phyloP scores from a whole-genome alignment of 2,329 filamentous ascomycete species.

The Dactylellina haptotyla region DNA sequence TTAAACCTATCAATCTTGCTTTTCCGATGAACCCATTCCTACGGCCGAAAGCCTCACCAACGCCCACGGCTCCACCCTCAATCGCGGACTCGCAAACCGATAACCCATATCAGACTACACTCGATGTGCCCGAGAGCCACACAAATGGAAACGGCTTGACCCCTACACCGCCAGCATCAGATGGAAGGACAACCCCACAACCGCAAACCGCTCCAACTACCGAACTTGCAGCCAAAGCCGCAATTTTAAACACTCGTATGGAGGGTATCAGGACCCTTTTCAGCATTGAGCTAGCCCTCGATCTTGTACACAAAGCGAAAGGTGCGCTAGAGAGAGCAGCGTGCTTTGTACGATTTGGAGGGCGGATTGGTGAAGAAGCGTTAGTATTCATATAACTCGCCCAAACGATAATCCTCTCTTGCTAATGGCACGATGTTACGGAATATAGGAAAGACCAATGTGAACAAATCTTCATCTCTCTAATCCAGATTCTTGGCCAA shows the following conservation, averaged over 20 bases:
- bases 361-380: constrained; percentile 82
- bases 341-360: constrained; percentile 81
- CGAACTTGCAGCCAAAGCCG: constrained; percentile 95
- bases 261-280: constrained; percentile 96
- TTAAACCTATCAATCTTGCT: constrained; percentile 41
- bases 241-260: constrained; percentile 91
- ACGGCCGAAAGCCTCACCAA: constrained; percentile 56
- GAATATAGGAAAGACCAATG: constrained; percentile 74
- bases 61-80: constrained; percentile 30
- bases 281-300: constrained; percentile 93
- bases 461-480: constrained; percentile 82
- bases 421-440: not conserved
- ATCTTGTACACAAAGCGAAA: constrained; percentile 88
- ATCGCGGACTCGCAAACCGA: constrained; percentile 53
- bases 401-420: not conserved
- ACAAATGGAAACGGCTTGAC: constrained; percentile 21
- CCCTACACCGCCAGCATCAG: constrained; percentile 14
- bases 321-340: constrained; percentile 84
- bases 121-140: constrained; percentile 28
- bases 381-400: constrained; percentile 61
- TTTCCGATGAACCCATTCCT: constrained; percentile 47
- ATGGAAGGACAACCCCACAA: constrained; percentile 46
- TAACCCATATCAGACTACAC: constrained; percentile 58
- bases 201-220: constrained; percentile 64
- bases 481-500: constrained; percentile 84